Evolutionary conservation across 1,284 basidiomycete species (phyloP).

Genomic region (Xerocomus nothofagi): DNA sequence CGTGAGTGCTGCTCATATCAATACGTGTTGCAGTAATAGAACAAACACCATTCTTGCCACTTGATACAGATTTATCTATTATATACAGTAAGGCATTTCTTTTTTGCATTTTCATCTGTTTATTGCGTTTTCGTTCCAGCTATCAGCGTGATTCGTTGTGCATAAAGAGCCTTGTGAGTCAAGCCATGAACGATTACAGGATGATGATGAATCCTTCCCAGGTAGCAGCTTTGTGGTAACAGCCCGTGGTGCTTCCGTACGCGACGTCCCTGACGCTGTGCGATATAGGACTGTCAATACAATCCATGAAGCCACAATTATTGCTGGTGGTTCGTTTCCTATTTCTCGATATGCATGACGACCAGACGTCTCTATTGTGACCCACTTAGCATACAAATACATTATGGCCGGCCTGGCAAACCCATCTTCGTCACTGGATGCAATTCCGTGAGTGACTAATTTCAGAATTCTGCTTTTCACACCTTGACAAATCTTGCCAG

Average conservation of each 20-base stretch:
- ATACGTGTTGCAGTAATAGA: too few relatives aligned
- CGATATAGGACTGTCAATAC: conserved; percentile 9
- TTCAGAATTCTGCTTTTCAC: background rate
- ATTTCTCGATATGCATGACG: background rate
- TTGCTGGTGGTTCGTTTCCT: conserved; percentile 10
- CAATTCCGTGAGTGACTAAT: background rate
- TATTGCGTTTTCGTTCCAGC: background rate
- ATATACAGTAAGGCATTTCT: conserved; percentile 4
- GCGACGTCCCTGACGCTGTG: background rate
- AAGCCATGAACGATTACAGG: fast-evolving
- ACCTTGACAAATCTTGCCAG: background rate
- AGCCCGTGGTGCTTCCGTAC: background rate
- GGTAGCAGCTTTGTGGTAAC: conserved; percentile 14
- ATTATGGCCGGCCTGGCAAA: too few relatives aligned
- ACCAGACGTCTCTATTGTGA: background rate
- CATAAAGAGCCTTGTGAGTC: conserved; percentile 15
- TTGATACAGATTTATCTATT: conserved; percentile 15
- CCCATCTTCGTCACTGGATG: too few relatives aligned
- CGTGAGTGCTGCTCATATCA: conserved; percentile 4
- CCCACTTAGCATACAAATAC: background rate
- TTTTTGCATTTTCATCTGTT: background rate
- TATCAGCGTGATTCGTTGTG: conserved; percentile 8
- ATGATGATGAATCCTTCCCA: background rate
- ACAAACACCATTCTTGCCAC: background rate
- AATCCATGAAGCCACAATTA: conserved; percentile 4